A percentile compares a stretch with the other conserved stretches of the same genome.
These are phyloP conservation scores for Rostrohypoxylon terebratum DNA, from an alignment of 495 filamentous ascomycete species.

Conservation along the genomic window DNA sequence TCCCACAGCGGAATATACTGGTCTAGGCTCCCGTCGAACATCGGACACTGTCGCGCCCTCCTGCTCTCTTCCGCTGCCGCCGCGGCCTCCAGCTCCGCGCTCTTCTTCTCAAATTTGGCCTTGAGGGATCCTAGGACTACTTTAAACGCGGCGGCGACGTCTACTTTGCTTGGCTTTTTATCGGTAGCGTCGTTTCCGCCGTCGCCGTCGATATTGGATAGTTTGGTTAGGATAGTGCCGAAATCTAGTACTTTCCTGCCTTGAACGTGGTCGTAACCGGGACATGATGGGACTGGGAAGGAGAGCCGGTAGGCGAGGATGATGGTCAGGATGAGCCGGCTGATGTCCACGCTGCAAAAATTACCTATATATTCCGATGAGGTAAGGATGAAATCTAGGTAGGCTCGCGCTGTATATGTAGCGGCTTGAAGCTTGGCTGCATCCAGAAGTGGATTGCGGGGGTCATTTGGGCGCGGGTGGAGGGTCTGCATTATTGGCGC, in stretches of 20 bases:
- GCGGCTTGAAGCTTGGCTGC: constrained; percentile 27
- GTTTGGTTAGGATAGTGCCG: constrained; percentile 44
- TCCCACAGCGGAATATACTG: constrained; percentile 57
- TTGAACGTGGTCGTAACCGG: constrained; percentile 52
- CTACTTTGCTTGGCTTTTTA: constrained; percentile 38
- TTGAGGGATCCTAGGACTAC: constrained; percentile 56
- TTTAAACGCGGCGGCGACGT: constrained; percentile 53
- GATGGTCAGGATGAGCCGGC: constrained; percentile 50
- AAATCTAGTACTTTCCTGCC: constrained; percentile 51
- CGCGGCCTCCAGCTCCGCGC: constrained; percentile 49
- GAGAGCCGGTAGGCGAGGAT: constrained; percentile 58
- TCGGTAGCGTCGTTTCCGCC: background rate
- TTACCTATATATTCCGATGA: constrained; percentile 44
- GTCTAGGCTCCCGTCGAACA: constrained; percentile 61
- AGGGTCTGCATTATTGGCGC: constrained; percentile 50
- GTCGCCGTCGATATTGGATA: constrained; percentile 42
- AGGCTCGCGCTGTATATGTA: constrained; percentile 35
- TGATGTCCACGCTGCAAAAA: constrained; percentile 52
- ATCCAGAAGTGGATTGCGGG: constrained; percentile 4
- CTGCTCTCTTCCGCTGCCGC: constrained; percentile 23
- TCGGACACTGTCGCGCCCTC: constrained; percentile 51
- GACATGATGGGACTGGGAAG: constrained; percentile 53
- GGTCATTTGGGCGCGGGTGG: constrained; percentile 6
- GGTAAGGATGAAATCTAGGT: constrained; percentile 49
- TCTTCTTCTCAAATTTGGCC: constrained; percentile 53